Evolutionary conservation across 2,329 filamentous ascomycete genomes (phyloP).

Genomic region (Verticillium longisporum): DNA sequence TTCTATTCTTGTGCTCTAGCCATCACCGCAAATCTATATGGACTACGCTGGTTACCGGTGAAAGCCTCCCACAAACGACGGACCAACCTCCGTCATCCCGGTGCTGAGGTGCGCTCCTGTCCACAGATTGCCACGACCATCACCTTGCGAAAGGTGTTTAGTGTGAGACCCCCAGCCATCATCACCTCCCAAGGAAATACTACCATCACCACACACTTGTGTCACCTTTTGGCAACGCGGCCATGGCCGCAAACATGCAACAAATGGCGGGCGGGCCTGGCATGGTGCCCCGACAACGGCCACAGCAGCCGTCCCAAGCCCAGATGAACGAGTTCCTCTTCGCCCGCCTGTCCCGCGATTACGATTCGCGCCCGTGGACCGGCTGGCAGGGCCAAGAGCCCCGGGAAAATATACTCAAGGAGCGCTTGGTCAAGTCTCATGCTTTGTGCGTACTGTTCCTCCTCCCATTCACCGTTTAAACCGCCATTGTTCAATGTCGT

Average conservation of each 20-base stretch:
- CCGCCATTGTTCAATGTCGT: neutral
- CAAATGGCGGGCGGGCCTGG: constrained; percentile 44
- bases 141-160: neutral
- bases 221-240: constrained; percentile 24
- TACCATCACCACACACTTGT: constrained; percentile 3
- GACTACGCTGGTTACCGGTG: constrained; percentile 20
- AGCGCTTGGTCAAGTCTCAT: constrained; percentile 35
- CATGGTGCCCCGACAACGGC: constrained; percentile 34
- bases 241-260: constrained; percentile 55
- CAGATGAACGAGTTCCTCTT: constrained; percentile 33
- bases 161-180: neutral
- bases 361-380: constrained; percentile 3
- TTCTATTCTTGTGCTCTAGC: constrained; percentile 9
- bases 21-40: constrained; percentile 20
- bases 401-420: constrained; percentile 18
- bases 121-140: constrained; percentile 1
- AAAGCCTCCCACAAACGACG: constrained; percentile 20
- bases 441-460: constrained; percentile 28
- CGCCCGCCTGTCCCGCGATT: constrained; percentile 21
- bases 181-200: neutral
- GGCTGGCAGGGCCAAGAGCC: constrained; percentile 32
- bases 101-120: constrained; percentile 8
- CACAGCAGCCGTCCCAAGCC: constrained; percentile 24
- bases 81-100: constrained; percentile 9
- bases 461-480: neutral